A percentile compares a stretch with the other conserved stretches of the same genome.
Conservation (phyloP, 495 filamentous ascomycete species). For the Hypoxylon lenormandii region DNA sequence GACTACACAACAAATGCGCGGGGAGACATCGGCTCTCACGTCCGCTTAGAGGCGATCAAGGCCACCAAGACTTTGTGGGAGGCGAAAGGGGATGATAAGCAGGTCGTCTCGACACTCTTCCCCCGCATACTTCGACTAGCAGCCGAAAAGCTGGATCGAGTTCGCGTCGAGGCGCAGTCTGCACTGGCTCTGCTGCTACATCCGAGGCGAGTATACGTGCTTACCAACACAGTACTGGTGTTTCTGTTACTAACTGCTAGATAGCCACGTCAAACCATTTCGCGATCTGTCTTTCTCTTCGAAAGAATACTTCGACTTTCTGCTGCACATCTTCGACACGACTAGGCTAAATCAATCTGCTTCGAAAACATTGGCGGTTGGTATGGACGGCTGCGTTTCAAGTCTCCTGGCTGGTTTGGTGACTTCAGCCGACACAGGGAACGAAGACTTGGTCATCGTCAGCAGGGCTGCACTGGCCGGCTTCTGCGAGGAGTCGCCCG, state of each 20-base stretch:
- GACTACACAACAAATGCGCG: constrained; percentile 89
- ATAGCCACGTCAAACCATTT: constrained; percentile 47
- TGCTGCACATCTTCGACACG: constrained; percentile 58
- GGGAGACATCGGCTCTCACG: constrained; percentile 88
- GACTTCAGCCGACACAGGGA: constrained; percentile 83
- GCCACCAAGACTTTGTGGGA: constrained; percentile 65
- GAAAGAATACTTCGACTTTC: constrained; percentile 61
- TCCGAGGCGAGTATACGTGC: constrained; percentile 47
- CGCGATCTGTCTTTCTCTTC: constrained; percentile 61
- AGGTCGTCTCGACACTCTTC: constrained; percentile 51
- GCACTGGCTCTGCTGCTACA: constrained; percentile 55
- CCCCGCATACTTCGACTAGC: constrained; percentile 73
- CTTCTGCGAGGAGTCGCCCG: constrained; percentile 54
- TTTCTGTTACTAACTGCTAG: constrained; percentile 21
- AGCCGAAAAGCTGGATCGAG: constrained; percentile 88
- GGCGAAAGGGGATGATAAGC: constrained; percentile 30
- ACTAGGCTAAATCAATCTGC: constrained; percentile 45
- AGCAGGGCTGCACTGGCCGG: constrained; percentile 76
- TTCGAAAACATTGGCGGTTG: constrained; percentile 20
- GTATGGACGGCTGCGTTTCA: constrained; percentile 52
- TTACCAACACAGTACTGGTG: constrained; percentile 8
- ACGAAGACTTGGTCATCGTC: constrained; percentile 81
- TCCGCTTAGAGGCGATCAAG: constrained; percentile 80
- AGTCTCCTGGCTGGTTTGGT: constrained; percentile 78
- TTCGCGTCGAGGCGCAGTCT: constrained; percentile 74